Conservation (phyloP, 257 asterid genomes). For the Henckelia pumila region DNA sequence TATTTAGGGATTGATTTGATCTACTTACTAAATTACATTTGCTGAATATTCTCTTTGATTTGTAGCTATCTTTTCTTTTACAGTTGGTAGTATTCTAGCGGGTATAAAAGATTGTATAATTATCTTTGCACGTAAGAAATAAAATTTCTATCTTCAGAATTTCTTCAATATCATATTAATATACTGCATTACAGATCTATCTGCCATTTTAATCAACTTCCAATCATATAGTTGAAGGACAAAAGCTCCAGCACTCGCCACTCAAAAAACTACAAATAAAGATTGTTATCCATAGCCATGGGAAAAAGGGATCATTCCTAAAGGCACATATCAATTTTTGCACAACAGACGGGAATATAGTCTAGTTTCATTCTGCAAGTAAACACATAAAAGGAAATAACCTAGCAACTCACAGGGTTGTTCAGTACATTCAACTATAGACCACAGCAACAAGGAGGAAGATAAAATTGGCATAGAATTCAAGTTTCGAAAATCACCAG, state of each 20-base stretch:
- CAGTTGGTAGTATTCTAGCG: too few species aligned
- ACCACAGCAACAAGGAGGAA: slow-evolving; percentile 14
- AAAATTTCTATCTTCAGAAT: too few species aligned
- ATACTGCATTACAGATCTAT: neutral
- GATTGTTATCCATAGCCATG: neutral
- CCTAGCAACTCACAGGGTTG: slow-evolving; percentile 2
- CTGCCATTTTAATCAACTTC: neutral
- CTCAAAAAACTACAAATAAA: neutral
- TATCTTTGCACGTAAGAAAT: too few species aligned
- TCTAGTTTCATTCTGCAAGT: neutral
- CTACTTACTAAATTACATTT: too few species aligned
- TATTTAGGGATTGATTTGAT: too few species aligned
- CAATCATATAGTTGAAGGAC: neutral
- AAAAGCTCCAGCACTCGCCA: neutral
- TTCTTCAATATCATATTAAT: too few species aligned
- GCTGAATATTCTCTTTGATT: too few species aligned
- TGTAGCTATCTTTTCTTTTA: too few species aligned
- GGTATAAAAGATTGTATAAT: too few species aligned
- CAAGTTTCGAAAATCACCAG: slow-evolving; percentile 45
- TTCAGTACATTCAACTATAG: slow-evolving; percentile 6
- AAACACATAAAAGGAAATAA: slow-evolving; percentile 2
- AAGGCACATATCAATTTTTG: neutral
- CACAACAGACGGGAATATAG: neutral
- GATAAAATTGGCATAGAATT: slow-evolving; percentile 18
- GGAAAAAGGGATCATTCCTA: neutral